Evolutionary conservation across 768 basidiomycete genomes (phyloP).

Genomic region (Leccinum incarnatum): DNA sequence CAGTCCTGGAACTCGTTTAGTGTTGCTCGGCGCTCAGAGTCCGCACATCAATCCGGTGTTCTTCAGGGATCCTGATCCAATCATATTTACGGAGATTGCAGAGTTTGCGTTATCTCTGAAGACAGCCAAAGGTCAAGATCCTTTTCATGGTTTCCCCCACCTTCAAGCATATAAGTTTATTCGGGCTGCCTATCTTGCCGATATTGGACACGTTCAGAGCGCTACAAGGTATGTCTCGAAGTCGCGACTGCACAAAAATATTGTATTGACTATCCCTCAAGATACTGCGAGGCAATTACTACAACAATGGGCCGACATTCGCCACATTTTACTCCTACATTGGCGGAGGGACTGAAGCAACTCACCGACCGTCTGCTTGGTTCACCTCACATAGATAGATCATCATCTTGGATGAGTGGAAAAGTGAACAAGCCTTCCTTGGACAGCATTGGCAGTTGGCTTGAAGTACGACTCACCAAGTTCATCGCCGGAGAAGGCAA

Average conservation of each 20-base stretch:
- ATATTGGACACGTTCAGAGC: conserved; percentile 72
- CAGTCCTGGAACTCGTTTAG: conserved; percentile 61
- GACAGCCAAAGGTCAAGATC: conserved; percentile 82
- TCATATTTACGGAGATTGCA: conserved; percentile 84
- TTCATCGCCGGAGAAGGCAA: conserved; percentile 93
- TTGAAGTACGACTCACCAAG: conserved; percentile 89
- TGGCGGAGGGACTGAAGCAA: conserved; percentile 73
- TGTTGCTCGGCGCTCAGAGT: conserved; percentile 68
- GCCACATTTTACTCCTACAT: conserved; percentile 60
- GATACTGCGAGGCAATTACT: conserved; percentile 92
- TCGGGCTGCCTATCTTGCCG: conserved; percentile 72
- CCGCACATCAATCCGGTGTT: conserved; percentile 51
- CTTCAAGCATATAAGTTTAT: conserved; percentile 86
- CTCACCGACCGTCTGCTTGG: conserved; percentile 78
- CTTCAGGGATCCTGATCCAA: conserved; percentile 65
- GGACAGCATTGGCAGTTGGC: conserved; percentile 87
- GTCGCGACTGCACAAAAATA: not conserved
- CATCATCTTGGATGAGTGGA: conserved; percentile 81
- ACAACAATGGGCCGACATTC: conserved; percentile 60
- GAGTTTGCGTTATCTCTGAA: conserved; percentile 87
- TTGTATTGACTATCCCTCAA: conserved; percentile 38
- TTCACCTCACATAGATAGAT: conserved; percentile 70
- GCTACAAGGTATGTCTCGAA: conserved; percentile 63
- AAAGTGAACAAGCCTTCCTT: conserved; percentile 89
- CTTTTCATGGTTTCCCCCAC: conserved; percentile 78